These are phyloP conservation scores for Gelatoporia subvermispora DNA, from an alignment of 768 basidiomycete species.

Conservation along the genomic window DNA sequence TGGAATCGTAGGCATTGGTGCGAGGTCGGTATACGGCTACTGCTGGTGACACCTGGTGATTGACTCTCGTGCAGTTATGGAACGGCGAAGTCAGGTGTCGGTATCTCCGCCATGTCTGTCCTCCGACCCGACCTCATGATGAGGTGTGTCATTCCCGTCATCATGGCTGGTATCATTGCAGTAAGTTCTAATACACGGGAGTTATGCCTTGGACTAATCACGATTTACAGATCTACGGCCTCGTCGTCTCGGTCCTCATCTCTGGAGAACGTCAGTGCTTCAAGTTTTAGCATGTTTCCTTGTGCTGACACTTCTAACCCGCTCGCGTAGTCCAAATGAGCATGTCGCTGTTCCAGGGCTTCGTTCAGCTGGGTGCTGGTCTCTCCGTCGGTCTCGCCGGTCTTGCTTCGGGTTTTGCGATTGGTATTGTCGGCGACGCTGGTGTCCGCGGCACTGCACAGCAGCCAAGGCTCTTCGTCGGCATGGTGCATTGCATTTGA, in stretches of 20 bases:
- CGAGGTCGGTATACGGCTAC: constrained; percentile 63
- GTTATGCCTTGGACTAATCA: neutral
- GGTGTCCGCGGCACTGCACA: constrained; percentile 98
- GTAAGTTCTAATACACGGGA: constrained; percentile 45
- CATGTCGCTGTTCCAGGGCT: constrained; percentile 92
- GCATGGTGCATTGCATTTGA: constrained; percentile 86
- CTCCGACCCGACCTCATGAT: constrained; percentile 96
- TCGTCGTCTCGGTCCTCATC: constrained; percentile 98
- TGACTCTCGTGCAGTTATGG: constrained; percentile 76
- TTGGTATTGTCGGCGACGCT: constrained; percentile 98
- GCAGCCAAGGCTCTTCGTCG: constrained; percentile 90
- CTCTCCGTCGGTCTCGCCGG: constrained; percentile 90
- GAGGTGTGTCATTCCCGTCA: constrained; percentile 94
- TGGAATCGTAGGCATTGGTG: constrained; percentile 67
- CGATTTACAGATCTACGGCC: constrained; percentile 77
- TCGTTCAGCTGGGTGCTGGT: constrained; percentile 91
- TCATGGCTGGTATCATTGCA: constrained; percentile 99
- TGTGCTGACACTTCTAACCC: neutral
- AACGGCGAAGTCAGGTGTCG: constrained; percentile 97
- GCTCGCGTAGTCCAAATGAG: constrained; percentile 49
- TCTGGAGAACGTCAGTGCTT: constrained; percentile 69
- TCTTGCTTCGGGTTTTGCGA: constrained; percentile 94
- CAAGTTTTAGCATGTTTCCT: neutral
- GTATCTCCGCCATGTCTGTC: constrained; percentile 96
- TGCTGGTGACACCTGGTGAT: too few relatives aligned